Percentiles rank a stretch among this genome's conserved stretches.
These are phyloP conservation scores for Sporopachydermia quercuum DNA, from an alignment of 805 yeast genomes.

Conservation along the genomic window DNA sequence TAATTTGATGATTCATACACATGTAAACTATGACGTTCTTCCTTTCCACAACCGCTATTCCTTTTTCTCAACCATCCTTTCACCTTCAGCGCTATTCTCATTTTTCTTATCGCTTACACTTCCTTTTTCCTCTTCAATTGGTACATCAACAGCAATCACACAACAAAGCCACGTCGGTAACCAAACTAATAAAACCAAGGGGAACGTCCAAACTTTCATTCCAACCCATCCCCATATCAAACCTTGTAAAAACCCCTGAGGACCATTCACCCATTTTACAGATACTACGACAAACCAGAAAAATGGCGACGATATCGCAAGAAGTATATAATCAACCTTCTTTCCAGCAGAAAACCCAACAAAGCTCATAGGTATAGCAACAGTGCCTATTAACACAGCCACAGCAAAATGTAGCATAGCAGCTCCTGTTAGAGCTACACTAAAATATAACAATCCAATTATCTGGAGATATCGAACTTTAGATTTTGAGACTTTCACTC, in stretches of 20 bases:
- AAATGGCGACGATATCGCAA: slow-evolving; percentile 39
- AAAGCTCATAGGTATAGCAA: slow-evolving; percentile 64
- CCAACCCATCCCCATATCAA: slow-evolving; percentile 51
- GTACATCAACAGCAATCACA: not conserved
- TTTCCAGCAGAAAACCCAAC: slow-evolving; percentile 24
- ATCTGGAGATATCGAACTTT: slow-evolving; percentile 22
- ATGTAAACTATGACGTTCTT: too few species aligned
- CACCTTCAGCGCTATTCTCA: too few species aligned
- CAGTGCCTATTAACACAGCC: slow-evolving; percentile 53
- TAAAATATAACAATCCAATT: slow-evolving; percentile 40
- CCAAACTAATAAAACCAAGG: slow-evolving; percentile 61
- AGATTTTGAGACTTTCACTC: slow-evolving; percentile 5
- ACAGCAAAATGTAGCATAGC: slow-evolving; percentile 76
- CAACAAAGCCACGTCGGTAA: slow-evolving; percentile 59
- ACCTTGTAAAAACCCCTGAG: slow-evolving; percentile 30
- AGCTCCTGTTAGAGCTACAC: slow-evolving; percentile 56
- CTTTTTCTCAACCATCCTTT: too few species aligned
- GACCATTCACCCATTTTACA: slow-evolving; percentile 19
- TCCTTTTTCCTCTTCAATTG: slow-evolving; percentile 1
- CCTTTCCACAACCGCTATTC: too few species aligned
- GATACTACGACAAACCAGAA: slow-evolving; percentile 19
- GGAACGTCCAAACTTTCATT: slow-evolving; percentile 79
- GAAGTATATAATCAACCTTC: slow-evolving; percentile 20
- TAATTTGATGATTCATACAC: too few species aligned
- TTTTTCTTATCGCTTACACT: not conserved